Evolutionary conservation across 257 asterid genomes (phyloP).

Genomic region (Cordia subcordata): DNA sequence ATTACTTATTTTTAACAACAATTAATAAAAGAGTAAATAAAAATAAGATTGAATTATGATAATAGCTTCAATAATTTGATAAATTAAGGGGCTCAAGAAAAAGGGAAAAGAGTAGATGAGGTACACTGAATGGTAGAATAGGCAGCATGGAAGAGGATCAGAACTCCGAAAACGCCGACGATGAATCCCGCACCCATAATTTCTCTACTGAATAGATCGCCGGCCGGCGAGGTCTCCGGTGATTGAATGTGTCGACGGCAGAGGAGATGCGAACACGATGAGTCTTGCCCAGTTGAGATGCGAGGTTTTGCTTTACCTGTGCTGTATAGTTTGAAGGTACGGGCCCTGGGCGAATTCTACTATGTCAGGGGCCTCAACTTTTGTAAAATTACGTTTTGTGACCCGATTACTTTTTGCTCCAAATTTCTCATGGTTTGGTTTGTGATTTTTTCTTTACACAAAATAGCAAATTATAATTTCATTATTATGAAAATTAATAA

Average conservation of each 20-base stretch:
- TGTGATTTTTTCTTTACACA: too few species aligned
- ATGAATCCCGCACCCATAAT: constrained; percentile 66
- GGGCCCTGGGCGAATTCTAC: not conserved
- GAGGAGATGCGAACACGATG: too few species aligned
- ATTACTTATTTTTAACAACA: not conserved
- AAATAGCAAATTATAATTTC: too few species aligned
- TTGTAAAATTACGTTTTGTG: too few species aligned
- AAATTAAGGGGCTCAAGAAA: not conserved
- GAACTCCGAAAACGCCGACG: constrained; percentile 73
- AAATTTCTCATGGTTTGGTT: too few species aligned
- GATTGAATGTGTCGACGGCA: too few species aligned
- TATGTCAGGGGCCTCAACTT: too few species aligned
- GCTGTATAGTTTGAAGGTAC: not conserved
- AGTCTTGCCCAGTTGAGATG: not conserved
- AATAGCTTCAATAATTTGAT: not conserved
- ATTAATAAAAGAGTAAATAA: not conserved
- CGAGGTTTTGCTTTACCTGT: not conserved
- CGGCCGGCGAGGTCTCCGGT: not conserved
- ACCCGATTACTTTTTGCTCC: too few species aligned
- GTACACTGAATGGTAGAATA: constrained; percentile 85
- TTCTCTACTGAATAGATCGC: not conserved
- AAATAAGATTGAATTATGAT: not conserved
- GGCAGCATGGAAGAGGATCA: constrained; percentile 65
- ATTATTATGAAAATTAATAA: too few species aligned
- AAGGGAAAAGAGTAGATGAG: not conserved